Evolutionary conservation across 345 rosid genomes (phyloP).

Genomic region (Citrus sinensis): DNA sequence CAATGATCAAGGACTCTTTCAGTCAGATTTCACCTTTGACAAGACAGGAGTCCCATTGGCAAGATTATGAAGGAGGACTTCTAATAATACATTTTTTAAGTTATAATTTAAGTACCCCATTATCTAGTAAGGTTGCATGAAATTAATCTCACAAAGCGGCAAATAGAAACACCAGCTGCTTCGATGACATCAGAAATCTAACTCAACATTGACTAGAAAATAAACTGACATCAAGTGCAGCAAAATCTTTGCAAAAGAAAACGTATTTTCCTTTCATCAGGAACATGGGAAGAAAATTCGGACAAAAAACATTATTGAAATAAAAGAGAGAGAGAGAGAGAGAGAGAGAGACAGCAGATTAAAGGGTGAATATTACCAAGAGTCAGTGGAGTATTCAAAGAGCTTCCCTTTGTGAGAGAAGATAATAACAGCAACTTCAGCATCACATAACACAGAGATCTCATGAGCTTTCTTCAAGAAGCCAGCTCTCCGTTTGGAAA

Average conservation of each 20-base stretch:
- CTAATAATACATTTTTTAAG: neutral
- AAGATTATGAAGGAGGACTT: neutral
- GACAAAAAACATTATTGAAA: too few relatives aligned
- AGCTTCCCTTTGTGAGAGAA: slow-evolving; percentile 80
- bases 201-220: neutral
- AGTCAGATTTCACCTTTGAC: neutral
- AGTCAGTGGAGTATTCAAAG: slow-evolving; percentile 67
- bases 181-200: neutral
- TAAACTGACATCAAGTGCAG: too few relatives aligned
- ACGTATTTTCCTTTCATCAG: too few relatives aligned
- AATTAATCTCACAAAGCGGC: neutral
- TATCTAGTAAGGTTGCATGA: neutral
- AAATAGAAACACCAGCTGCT: too few relatives aligned
- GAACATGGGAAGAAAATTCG: too few relatives aligned
- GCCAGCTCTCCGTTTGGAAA: slow-evolving; percentile 72
- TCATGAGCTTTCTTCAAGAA: slow-evolving; percentile 83
- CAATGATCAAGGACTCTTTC: neutral
- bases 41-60: neutral
- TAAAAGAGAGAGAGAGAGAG: too few relatives aligned
- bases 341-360: neutral
- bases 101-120: neutral
- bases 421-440: slow-evolving; percentile 72
- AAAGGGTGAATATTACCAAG: slow-evolving; percentile 36
- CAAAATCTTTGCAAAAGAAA: too few relatives aligned
- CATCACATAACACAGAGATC: slow-evolving; percentile 77